Conservation (phyloP, 768 basidiomycete genomes). For the Butyriboletus loyo region DNA sequence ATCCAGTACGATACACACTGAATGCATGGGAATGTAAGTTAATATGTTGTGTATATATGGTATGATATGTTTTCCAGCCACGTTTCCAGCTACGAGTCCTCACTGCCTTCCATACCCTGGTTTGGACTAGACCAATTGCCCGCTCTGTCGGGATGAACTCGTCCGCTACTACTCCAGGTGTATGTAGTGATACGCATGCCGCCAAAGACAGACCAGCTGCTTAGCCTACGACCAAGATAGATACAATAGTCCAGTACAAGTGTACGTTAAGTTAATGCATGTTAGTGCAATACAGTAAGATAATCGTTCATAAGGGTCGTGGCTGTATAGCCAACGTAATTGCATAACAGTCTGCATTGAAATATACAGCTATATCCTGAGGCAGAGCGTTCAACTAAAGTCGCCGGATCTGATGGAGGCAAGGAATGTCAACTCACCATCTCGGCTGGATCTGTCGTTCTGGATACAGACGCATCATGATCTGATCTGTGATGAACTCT, state of each 20-base stretch:
- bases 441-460: constrained; percentile 32
- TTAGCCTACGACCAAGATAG: constrained; percentile 5
- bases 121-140: neutral
- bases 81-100: no score
- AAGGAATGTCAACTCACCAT: constrained; percentile 22
- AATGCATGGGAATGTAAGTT: neutral
- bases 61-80: neutral
- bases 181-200: neutral
- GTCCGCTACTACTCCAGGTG: neutral
- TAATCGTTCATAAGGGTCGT: constrained; percentile 11
- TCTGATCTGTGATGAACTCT: constrained; percentile 33
- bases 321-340: constrained; percentile 5
- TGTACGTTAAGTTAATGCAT: constrained; percentile 21
- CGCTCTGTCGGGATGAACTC: neutral
- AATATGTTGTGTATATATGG: neutral
- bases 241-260: constrained; percentile 11
- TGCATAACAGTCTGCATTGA: neutral
- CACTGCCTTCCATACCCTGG: neutral
- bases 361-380: constrained; percentile 21
- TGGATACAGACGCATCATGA: constrained; percentile 34
- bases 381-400: neutral
- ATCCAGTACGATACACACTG: neutral
- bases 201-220: constrained; percentile 20
- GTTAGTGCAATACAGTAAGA: constrained; percentile 13
- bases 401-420: neutral